These are phyloP conservation scores for Elymus sibiricus DNA, from an alignment of 176 grass and related monocot genomes.

Conservation along the genomic window DNA sequence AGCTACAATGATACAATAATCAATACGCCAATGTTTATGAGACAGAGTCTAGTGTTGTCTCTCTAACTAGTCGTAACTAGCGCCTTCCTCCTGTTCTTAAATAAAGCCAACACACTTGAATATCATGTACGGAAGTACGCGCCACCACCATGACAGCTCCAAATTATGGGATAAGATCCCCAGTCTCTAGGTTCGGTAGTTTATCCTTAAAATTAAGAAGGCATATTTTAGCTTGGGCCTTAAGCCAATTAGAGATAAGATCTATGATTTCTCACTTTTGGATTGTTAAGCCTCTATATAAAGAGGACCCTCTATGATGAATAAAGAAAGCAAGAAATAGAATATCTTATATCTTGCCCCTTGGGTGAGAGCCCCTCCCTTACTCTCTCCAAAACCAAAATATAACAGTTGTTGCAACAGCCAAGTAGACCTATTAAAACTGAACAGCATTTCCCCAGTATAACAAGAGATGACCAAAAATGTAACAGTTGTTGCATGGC, in stretches of 20 bases:
- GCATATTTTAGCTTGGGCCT: not conserved
- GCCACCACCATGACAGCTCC: no score
- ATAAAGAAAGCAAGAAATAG: not conserved
- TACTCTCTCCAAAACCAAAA: no score
- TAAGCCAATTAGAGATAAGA: not conserved
- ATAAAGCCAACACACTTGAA: not conserved
- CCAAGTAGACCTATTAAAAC: no score
- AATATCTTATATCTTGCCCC: not conserved
- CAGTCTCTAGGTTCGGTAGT: no score
- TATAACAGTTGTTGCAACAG: no score
- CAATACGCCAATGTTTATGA: not conserved
- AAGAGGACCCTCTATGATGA: not conserved
- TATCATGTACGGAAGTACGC: no score
- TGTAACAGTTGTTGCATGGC: not conserved
- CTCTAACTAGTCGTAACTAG: not conserved
- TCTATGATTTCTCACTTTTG: not conserved
- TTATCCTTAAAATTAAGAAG: no score
- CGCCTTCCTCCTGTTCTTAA: not conserved
- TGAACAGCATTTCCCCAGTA: no score
- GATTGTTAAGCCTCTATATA: not conserved
- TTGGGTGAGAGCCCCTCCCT: no score
- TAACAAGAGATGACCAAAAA: not conserved
- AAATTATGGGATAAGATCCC: no score
- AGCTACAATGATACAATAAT: not conserved
- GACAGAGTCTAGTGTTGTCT: not conserved